phyloP scores from a whole-genome alignment of 805 yeast genomes.

The Nakazawaea wickerhamii region DNA sequence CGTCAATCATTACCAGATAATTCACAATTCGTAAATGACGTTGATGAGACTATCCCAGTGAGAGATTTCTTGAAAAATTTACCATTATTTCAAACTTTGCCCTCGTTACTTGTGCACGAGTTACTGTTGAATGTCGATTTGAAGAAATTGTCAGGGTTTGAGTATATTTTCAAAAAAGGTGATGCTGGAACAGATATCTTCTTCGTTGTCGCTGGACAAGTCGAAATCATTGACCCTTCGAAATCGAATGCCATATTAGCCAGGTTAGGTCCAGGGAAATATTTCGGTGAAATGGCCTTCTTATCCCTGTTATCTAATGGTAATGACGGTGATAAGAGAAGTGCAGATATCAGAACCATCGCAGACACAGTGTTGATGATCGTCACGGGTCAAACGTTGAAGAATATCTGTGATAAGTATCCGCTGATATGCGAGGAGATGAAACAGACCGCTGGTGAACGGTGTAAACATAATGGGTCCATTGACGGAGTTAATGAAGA shows the following conservation, averaged over 20 bases:
- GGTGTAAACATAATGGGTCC: slow-evolving; percentile 31
- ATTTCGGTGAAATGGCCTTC: slow-evolving; percentile 77
- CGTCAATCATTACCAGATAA: background rate
- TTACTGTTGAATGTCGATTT: slow-evolving; percentile 63
- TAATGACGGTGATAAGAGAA: slow-evolving; percentile 28
- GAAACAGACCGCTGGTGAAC: slow-evolving; percentile 51
- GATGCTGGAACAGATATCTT: slow-evolving; percentile 59
- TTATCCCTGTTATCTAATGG: slow-evolving; percentile 38
- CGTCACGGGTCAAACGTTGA: slow-evolving; percentile 49
- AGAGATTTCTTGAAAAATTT: slow-evolving; percentile 53
- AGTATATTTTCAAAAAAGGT: slow-evolving; percentile 55
- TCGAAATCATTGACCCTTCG: slow-evolving; percentile 51
- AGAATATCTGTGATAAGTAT: slow-evolving; percentile 48
- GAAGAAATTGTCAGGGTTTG: slow-evolving; percentile 45
- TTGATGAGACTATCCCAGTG: slow-evolving; percentile 43
- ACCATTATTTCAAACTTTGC: slow-evolving; percentile 54
- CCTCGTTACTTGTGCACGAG: slow-evolving; percentile 55
- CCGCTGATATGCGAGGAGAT: slow-evolving; percentile 57
- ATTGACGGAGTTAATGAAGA: slow-evolving; percentile 14
- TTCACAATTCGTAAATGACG: slow-evolving; percentile 24
- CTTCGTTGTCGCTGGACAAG: slow-evolving; percentile 63
- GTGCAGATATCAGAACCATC: slow-evolving; percentile 62
- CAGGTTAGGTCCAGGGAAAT: slow-evolving; percentile 55
- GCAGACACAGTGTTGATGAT: slow-evolving; percentile 56
- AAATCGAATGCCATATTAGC: slow-evolving; percentile 43